Base-by-base conservation (phyloP, 495 filamentous ascomycete species). In the Penicillium silybi region DNA sequence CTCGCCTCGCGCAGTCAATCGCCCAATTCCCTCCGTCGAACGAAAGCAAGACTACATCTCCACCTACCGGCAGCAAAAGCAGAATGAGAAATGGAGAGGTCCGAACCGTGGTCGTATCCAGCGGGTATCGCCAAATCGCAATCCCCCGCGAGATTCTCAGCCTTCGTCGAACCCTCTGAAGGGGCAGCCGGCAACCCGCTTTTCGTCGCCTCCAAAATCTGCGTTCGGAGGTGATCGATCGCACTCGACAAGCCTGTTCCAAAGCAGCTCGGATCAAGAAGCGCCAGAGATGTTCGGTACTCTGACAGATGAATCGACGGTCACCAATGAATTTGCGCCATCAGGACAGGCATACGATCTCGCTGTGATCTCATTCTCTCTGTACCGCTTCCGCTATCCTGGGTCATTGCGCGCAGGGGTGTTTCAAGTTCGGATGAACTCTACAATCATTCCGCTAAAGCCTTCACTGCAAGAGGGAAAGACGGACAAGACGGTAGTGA, bases 71-170 rank as follows among this genome's bases (percentile, higher is more conserved):
- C 54, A 52, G 38, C 42, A 50, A 13, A 61, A 59, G 37, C 54
- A 61, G 18, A 42, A 25, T n/a, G 52, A 49, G 25, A 64, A 57
- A 18, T 65, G 63, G 63, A 56, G 26, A 51, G 26, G 41, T n/a
- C n/a, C 47, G 4, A 44, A 20, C 20, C 57, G 46, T 32, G 25
- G 26, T 35, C 44, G 23, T 19, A 20, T 18, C 23, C 55, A 48
- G 25, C 46, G 49, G 2, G 7, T 17, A n/a, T 51, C 51, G 20
- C 54, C 58, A 8, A 44, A 44, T 44, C 48, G 47, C 39, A 58
- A 46, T 32, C 49, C 52, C 3, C 20, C 20, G 10, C 55, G 53
- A 15, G 17, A 8, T 2, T 13, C 41, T 13, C 38, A 34, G 35
- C 20, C n/a, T n/a, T n/a, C 17, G 17, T 15, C 27, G 10, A 18